Conservation (phyloP, 1,139 yeast species). For the Yamadazyma songkhlaensis region DNA sequence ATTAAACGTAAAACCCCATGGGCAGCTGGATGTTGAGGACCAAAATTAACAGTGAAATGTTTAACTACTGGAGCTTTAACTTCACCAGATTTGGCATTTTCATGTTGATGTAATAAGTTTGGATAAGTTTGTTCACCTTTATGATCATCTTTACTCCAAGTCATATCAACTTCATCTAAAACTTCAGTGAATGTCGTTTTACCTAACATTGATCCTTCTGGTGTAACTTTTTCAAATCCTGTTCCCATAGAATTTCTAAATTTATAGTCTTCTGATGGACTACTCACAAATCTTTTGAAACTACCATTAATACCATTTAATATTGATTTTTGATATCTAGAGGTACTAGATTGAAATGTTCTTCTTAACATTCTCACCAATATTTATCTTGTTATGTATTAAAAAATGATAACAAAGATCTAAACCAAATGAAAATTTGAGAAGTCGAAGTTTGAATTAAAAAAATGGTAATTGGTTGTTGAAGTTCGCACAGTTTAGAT, state of each 20-base stretch:
- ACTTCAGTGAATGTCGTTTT: constrained; percentile 46
- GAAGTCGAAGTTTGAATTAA: constrained; percentile 2
- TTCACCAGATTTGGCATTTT: constrained; percentile 34
- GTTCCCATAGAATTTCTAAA: constrained; percentile 37
- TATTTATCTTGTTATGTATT: no score
- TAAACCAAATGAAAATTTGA: background rate
- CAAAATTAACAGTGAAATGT: constrained; percentile 87
- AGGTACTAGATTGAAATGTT: constrained; percentile 9
- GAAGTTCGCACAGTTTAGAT: constrained; percentile 2
- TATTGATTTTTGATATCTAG: constrained; percentile 2
- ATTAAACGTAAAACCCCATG: constrained; percentile 89
- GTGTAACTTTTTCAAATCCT: constrained; percentile 34
- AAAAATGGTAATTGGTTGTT: constrained; percentile 1
- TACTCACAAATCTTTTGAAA: background rate
- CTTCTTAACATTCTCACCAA: constrained; percentile 4
- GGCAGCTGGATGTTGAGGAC: constrained; percentile 95
- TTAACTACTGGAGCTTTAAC: constrained; percentile 62
- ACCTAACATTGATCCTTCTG: constrained; percentile 32
- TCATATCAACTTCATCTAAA: constrained; percentile 48
- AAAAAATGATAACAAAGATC: no score
- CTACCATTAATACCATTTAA: background rate
- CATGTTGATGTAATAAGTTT: background rate
- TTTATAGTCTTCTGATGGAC: constrained; percentile 23
- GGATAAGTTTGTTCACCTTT: constrained; percentile 1
- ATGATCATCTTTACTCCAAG: constrained; percentile 46